Conservation (phyloP, 78 protist genomes). For the Polysphondylium violaceum region DNA sequence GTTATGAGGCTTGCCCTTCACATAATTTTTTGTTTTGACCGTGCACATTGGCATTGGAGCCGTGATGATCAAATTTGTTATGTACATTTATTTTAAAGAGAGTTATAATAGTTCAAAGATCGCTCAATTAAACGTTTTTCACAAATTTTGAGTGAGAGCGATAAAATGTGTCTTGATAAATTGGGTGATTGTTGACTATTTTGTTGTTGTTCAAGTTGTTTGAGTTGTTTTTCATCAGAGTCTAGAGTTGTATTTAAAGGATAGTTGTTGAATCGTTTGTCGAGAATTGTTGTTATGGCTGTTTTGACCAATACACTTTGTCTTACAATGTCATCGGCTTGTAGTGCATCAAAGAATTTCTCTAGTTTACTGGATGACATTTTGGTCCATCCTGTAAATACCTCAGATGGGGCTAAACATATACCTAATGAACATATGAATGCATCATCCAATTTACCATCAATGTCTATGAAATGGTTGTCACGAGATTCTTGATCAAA, state of each 20-base stretch:
- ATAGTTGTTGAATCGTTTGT: slow-evolving; percentile 1
- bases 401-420: neutral
- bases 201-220: slow-evolving; percentile 13
- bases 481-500: slow-evolving; percentile 59
- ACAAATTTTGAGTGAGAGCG: neutral
- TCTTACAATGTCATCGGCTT: slow-evolving; percentile 34
- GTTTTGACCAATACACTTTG: neutral
- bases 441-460: slow-evolving; percentile 56
- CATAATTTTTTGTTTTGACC: neutral
- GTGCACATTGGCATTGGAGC: neutral
- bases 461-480: slow-evolving; percentile 14
- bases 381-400: neutral
- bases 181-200: no score
- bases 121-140: slow-evolving; percentile 19
- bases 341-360: slow-evolving; percentile 32
- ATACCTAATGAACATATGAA: slow-evolving; percentile 25
- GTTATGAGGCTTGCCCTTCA: no score
- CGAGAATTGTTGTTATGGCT: neutral
- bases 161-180: neutral
- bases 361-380: slow-evolving; percentile 1
- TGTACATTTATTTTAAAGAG: slow-evolving; percentile 4
- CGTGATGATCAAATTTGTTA: neutral
- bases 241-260: neutral
- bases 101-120: slow-evolving; percentile 6
- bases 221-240: neutral